Percentiles rank a stretch among this genome's conserved stretches.
Conservation (phyloP, 805 yeast species). For the Saturnispora kantuleensis region DNA sequence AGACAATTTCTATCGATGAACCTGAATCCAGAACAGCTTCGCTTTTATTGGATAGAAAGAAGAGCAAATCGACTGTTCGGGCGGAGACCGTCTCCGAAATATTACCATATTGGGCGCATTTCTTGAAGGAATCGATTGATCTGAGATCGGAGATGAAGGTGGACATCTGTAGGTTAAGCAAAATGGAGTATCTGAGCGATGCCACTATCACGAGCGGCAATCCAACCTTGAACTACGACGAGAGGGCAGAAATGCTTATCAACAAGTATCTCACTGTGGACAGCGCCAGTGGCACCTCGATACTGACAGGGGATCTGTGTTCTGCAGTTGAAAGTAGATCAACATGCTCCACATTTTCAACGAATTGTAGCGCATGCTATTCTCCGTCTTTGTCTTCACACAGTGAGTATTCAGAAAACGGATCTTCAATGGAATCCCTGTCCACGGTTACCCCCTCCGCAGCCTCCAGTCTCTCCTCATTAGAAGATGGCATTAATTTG, state of each 20-base stretch:
- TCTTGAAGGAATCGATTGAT: constrained; percentile 17
- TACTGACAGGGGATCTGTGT: neutral
- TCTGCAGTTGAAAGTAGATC: neutral
- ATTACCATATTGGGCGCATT: constrained; percentile 22
- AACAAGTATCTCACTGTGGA: neutral
- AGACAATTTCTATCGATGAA: neutral
- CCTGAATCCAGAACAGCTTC: too few species aligned
- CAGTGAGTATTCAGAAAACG: too few species aligned
- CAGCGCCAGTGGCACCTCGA: neutral
- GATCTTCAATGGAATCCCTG: too few species aligned
- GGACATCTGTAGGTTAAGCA: constrained; percentile 15
- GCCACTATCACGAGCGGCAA: neutral
- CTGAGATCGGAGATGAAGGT: constrained; percentile 23
- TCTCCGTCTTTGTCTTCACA: too few species aligned
- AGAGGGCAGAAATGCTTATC: neutral
- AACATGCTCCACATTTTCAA: too few species aligned
- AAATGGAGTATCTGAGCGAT: constrained; percentile 8
- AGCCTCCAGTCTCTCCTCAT: too few species aligned
- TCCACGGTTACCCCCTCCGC: too few species aligned
- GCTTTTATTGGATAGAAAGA: too few species aligned
- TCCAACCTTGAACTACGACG: neutral
- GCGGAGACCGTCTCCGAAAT: constrained; percentile 10
- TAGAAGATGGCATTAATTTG: too few species aligned
- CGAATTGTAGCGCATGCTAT: too few species aligned
- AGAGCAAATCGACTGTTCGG: neutral